phyloP scores from a whole-genome alignment of 2,329 filamentous ascomycete genomes.

The Fusarium albosuccineum region DNA sequence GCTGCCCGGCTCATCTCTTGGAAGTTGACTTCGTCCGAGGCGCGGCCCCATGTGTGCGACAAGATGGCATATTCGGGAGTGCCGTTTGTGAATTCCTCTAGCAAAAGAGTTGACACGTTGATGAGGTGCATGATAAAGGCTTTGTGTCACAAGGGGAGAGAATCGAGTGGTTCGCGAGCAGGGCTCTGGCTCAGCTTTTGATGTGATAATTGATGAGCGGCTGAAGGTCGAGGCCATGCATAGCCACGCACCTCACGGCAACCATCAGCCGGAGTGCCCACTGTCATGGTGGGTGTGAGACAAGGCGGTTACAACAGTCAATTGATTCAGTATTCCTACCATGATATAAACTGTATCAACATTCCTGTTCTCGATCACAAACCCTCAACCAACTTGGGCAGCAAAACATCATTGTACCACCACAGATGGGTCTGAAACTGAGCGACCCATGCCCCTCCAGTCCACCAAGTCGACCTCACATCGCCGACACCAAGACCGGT shows the following conservation, averaged over 20 bases:
- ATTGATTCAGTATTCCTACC: too few species aligned
- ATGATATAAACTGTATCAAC: too few species aligned
- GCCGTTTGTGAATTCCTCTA: constrained; percentile 43
- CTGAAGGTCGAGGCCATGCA: too few species aligned
- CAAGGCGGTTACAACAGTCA: too few species aligned
- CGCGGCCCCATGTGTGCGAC: constrained; percentile 49
- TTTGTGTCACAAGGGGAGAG: too few species aligned
- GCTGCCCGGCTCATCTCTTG: constrained; percentile 28
- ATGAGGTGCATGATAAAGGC: constrained; percentile 43
- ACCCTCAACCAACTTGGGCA: constrained; percentile 32
- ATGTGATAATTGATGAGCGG: too few species aligned
- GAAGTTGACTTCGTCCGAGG: constrained; percentile 42
- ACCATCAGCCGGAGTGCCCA: too few species aligned
- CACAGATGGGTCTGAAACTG: constrained; percentile 51
- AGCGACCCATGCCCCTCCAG: constrained; percentile 55
- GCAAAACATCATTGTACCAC: constrained; percentile 50
- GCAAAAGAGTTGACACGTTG: constrained; percentile 34
- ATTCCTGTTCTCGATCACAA: background rate
- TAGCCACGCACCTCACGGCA: too few species aligned
- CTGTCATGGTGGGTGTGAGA: too few species aligned
- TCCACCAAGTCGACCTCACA: constrained; percentile 60
- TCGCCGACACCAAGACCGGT: constrained; percentile 60
- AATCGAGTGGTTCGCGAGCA: too few species aligned
- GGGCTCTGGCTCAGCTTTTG: too few species aligned
- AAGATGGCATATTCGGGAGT: constrained; percentile 49